Evolutionary conservation across 2,329 filamentous ascomycete genomes (phyloP).

Genomic region (Ustilaginoidea virens): DNA sequence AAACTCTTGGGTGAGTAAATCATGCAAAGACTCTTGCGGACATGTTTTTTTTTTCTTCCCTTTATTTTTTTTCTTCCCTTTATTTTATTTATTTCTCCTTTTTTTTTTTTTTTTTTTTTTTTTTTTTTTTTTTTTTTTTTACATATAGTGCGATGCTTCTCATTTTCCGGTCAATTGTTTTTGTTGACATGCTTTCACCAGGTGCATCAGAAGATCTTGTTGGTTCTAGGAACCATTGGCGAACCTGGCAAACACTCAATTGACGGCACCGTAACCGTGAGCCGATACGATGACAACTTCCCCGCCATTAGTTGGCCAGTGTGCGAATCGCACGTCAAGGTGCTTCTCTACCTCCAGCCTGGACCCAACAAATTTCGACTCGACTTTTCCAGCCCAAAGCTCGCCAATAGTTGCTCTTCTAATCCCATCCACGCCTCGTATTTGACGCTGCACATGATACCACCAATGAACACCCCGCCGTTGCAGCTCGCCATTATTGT

Average conservation of each 20-base stretch:
- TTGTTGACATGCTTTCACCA: too few species aligned
- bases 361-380: slow-evolving; percentile 80
- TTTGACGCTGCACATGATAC: slow-evolving; percentile 75
- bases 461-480: slow-evolving; percentile 62
- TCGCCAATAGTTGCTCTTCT: slow-evolving; percentile 50
- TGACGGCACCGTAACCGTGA: slow-evolving; percentile 67
- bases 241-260: slow-evolving; percentile 51
- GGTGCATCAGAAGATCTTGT: slow-evolving; percentile 83
- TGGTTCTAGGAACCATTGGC: slow-evolving; percentile 68
- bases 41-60: slow-evolving; percentile 1
- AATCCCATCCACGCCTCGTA: slow-evolving; percentile 64
- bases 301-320: slow-evolving; percentile 79
- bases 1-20: slow-evolving; percentile 68
- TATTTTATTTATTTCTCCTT: background rate
- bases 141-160: slow-evolving; percentile 1
- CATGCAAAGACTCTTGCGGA: too few species aligned
- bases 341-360: slow-evolving; percentile 75
- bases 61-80: too few species aligned
- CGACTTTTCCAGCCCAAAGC: slow-evolving; percentile 74
- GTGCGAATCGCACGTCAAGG: slow-evolving; percentile 79
- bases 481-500: slow-evolving; percentile 80
- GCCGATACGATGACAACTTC: slow-evolving; percentile 72
- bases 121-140: too few species aligned
- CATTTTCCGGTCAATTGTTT: too few species aligned
- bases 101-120: too few species aligned